Evolutionary conservation across 106 monocot species (phyloP), one percentile per base, ranked within the genome.

Genomic region (Apostasia ramifera): DNA sequence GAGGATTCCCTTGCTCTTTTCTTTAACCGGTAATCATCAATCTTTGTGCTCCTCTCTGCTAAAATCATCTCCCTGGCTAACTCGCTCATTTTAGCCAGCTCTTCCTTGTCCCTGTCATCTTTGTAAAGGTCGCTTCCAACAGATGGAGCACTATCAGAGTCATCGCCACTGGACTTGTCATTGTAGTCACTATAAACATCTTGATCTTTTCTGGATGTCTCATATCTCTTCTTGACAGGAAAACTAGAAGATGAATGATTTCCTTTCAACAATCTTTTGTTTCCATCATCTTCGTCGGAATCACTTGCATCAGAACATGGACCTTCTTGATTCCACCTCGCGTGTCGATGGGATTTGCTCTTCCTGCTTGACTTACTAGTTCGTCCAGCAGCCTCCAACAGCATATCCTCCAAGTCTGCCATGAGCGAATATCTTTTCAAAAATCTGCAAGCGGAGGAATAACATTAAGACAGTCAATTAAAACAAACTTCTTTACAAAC

Each of bases 51-150:
- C 54, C 91, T 59, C 43, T 91, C 91, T 3, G 80, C 74, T 47
- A 91, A 55, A 45, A 91, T 86, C 91, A 91, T 79, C 77, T 91
- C 86, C 67, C 91, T 58, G 14, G 86, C 73, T 1, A 87, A 60
- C 70, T 91, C 91, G 26, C 83, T 63, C 81, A 84, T 76, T 57
- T 77, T 79, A 57, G 55, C 68, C 10, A 86, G 74, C 40, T 79
- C 77, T 68, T 91, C 81, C 61, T 79, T 91, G 53, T 86, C 91
- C 4, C 72, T 81, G 57, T 91, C 86, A 68, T 84, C 83, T 74
- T 78, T 86, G 74, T 91, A 91, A 38, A 91, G 81, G 41, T 91
- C 91, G 39, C 86, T 86, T 7, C 91, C 91, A 2, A 86, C 65
- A 5, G 86, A 86, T 40, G 73, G 77, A 2, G 67, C 81, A 61